Base-by-base conservation (phyloP, 2,329 filamentous ascomycete species). In the Alternaria atra region DNA sequence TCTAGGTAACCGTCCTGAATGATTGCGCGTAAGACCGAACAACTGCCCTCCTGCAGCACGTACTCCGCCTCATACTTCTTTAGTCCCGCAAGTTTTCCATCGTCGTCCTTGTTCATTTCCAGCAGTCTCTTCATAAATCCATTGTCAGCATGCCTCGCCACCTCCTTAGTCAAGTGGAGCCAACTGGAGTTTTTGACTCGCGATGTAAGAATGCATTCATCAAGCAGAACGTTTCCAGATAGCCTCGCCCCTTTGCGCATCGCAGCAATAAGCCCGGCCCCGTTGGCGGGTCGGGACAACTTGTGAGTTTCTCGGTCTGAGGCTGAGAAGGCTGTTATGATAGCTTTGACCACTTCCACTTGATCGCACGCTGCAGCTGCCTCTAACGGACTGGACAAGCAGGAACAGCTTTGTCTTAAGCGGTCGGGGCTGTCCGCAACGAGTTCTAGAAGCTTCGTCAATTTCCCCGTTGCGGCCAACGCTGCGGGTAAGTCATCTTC, bases 331-430 rank as follows among this genome's bases (percentile, higher is more conserved):
- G 9, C 13, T 6, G 15, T 13, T 25, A 51, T 12, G 12, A 52
- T 42, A 23, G 13, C 6, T n/a, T 40, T 23, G 8, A 42, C 35
- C 6, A 42, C 15, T 9, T 42, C 35, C 13, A 30, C 25, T 52
- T 42, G 50, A 4, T 37, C 50, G 20, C 50, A 42, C 15, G 50
- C 37, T 30, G 50, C 50, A 20, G 50, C 50, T 27, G 50, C 50
- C 12, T 42, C 13, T 42, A 52, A 10, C 4, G 50, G 35, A n/a
- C 23, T 30, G 7, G 50, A 27, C 6, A 52, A 13, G 2, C 35
- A 40, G 10, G 35, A 52, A 37, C 50, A 30, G n/a, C n/a, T 27
- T 23, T 39, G 10, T 30, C 6, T 29, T 7, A 52, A 37, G 32
- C 23, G 37, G 8, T 7, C 29, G 9, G 23, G 7, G 15, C 29